Evolutionary conservation across 164 flowering plant species (phyloP).

Genomic region (Liquidambar formosana): DNA sequence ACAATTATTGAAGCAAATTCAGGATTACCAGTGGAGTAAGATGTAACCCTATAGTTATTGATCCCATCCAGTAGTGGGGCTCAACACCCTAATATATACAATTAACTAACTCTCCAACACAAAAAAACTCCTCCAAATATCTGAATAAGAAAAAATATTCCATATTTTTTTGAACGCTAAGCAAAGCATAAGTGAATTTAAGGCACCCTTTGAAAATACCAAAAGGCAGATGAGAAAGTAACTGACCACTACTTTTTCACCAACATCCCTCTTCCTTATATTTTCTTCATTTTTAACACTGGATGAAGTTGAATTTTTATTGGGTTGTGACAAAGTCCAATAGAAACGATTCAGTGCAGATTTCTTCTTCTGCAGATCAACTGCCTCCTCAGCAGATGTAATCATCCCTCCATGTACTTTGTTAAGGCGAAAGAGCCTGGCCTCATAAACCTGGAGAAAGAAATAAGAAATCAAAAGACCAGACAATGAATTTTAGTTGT

Average conservation of each 20-base stretch:
- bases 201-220: background rate
- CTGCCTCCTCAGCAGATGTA: constrained; percentile 80
- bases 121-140: no score
- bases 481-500: background rate
- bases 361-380: constrained; percentile 68
- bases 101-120: no score
- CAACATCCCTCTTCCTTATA: constrained; percentile 54
- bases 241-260: constrained; percentile 69
- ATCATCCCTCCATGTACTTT: constrained; percentile 60
- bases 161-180: no score
- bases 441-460: constrained; percentile 67
- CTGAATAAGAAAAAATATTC: no score
- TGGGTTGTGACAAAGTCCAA: constrained; percentile 44
- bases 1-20: no score
- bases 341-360: constrained; percentile 68
- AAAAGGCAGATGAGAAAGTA: background rate
- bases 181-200: constrained; percentile 7
- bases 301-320: constrained; percentile 36
- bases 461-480: constrained; percentile 4
- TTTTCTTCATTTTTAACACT: constrained; percentile 28
- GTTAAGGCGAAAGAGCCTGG: constrained; percentile 74
- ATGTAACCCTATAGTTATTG: no score
- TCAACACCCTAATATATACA: no score
- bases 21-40: no score
- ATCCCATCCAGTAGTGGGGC: no score